Conservation (phyloP, 352 stramenopile genomes). For the Phytophthora foliorum region DNA sequence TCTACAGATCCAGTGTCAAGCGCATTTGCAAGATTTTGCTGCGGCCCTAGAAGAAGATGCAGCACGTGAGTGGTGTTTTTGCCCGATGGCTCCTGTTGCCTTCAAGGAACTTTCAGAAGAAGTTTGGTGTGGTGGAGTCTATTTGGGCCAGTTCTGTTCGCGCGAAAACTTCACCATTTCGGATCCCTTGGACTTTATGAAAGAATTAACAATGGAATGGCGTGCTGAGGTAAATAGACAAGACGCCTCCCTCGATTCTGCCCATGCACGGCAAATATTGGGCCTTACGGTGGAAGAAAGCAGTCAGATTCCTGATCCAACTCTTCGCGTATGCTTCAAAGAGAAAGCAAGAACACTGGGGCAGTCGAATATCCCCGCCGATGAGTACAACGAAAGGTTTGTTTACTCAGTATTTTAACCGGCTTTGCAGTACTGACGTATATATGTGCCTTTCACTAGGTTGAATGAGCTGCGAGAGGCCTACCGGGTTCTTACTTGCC, state of each 20-base stretch:
- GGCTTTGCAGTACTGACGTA: neutral
- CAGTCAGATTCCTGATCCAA: slow-evolving; percentile 17
- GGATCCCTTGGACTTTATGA: slow-evolving; percentile 91
- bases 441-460: slow-evolving; percentile 8
- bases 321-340: slow-evolving; percentile 70
- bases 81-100: slow-evolving; percentile 91
- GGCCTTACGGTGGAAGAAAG: slow-evolving; percentile 26
- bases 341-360: slow-evolving; percentile 52
- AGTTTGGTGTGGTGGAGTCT: slow-evolving; percentile 95
- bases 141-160: slow-evolving; percentile 94
- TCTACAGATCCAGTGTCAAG: slow-evolving; percentile 87
- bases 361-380: slow-evolving; percentile 30
- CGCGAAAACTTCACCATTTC: slow-evolving; percentile 82
- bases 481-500: slow-evolving; percentile 75
- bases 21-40: slow-evolving; percentile 95
- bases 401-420: neutral
- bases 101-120: slow-evolving; percentile 93
- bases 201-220: slow-evolving; percentile 82
- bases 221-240: slow-evolving; percentile 67
- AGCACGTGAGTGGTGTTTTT: slow-evolving; percentile 91
- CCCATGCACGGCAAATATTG: slow-evolving; percentile 59
- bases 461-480: slow-evolving; percentile 64
- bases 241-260: slow-evolving; percentile 34
- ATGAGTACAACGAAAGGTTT: slow-evolving; percentile 59
- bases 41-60: slow-evolving; percentile 91